phyloP scores from a whole-genome alignment of 2,329 filamentous ascomycete species.

The Fusarium azukiicola region DNA sequence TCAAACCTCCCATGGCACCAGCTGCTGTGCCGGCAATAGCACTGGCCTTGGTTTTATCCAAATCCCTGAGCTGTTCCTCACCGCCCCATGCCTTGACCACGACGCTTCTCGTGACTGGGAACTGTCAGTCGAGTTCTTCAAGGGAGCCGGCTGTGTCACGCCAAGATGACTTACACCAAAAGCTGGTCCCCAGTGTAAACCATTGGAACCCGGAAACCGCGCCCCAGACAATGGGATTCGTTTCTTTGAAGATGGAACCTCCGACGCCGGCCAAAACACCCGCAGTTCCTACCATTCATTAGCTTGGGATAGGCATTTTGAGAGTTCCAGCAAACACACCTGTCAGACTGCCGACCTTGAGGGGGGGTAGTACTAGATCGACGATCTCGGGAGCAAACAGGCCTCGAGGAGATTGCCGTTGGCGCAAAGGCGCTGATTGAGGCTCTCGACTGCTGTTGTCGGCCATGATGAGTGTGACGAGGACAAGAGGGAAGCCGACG shows the following conservation, averaged over 20 bases:
- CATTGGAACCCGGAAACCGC: slow-evolving; percentile 88
- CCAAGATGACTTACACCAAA: slow-evolving; percentile 80
- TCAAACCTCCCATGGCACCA: slow-evolving; percentile 78
- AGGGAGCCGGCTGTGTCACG: neutral
- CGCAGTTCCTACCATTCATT: slow-evolving; percentile 71
- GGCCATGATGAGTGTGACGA: slow-evolving; percentile 42
- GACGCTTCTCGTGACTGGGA: slow-evolving; percentile 71
- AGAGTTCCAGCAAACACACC: slow-evolving; percentile 65
- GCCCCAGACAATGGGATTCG: slow-evolving; percentile 85
- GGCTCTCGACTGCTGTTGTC: slow-evolving; percentile 42
- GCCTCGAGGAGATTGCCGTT: slow-evolving; percentile 56
- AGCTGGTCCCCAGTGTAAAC: slow-evolving; percentile 88
- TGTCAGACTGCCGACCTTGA: slow-evolving; percentile 79
- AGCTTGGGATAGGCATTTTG: slow-evolving; percentile 35
- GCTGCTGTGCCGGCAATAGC: slow-evolving; percentile 86
- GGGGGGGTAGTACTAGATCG: slow-evolving; percentile 71
- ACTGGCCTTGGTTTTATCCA: slow-evolving; percentile 84
- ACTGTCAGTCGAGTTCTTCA: slow-evolving; percentile 31
- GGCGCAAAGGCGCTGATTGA: slow-evolving; percentile 47
- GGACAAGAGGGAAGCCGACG: neutral
- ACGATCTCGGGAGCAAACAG: slow-evolving; percentile 67
- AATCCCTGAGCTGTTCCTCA: slow-evolving; percentile 73
- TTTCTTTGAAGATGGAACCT: slow-evolving; percentile 85
- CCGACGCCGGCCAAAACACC: slow-evolving; percentile 84
- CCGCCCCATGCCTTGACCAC: slow-evolving; percentile 72